Evolutionary conservation across 2,329 filamentous ascomycete species (phyloP).

Genomic region (Trichoderma semiorbis): DNA sequence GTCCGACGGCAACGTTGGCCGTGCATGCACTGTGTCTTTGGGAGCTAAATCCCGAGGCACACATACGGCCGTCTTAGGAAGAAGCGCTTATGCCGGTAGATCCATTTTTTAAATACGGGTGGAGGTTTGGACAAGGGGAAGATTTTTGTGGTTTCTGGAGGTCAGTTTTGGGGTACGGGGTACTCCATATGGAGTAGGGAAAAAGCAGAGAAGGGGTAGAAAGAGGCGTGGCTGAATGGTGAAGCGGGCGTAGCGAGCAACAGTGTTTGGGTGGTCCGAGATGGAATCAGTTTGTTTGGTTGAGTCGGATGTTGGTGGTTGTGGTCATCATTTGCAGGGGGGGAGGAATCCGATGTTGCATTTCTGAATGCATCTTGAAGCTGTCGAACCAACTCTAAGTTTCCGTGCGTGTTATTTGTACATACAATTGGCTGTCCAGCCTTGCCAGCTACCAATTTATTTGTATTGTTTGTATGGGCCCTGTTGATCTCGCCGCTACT

Average conservation of each 20-base stretch:
- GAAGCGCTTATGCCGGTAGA: conserved; percentile 11
- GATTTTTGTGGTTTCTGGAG: neutral
- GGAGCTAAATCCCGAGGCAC: conserved; percentile 2
- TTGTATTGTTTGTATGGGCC: neutral
- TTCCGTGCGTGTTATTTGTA: neutral
- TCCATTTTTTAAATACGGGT: conserved; percentile 9
- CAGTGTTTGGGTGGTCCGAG: neutral
- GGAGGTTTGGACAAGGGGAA: neutral
- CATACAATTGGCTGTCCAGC: neutral
- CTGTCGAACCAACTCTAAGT: neutral
- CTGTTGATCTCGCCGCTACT: neutral
- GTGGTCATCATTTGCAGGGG: neutral
- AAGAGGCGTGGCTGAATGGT: neutral
- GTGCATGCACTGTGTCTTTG: neutral
- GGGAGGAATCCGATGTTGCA: neutral
- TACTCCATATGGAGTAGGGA: neutral
- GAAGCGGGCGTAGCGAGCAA: neutral
- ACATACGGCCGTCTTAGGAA: neutral
- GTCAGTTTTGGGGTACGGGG: neutral
- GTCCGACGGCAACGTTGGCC: neutral
- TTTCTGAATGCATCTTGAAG: neutral
- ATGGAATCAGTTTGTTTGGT: neutral
- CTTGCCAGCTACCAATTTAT: neutral
- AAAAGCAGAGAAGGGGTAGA: neutral
- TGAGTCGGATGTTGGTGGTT: neutral